Conservation (phyloP, 257 asterid species). For the Solanum pennellii region DNA sequence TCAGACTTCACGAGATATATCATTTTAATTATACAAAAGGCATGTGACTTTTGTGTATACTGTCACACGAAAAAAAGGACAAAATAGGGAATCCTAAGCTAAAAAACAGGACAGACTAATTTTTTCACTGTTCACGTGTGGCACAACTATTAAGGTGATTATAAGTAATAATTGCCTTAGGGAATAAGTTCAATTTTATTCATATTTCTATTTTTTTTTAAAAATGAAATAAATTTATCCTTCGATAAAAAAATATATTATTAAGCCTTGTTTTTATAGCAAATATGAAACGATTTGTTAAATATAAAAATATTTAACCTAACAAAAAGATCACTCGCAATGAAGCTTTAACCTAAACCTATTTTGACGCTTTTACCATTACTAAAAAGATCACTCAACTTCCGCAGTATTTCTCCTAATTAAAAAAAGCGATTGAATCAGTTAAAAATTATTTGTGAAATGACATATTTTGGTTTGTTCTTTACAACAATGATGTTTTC, state of each 20-base stretch:
- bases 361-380: background rate
- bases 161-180: background rate
- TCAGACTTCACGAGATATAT: background rate
- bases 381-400: background rate
- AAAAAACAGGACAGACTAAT: background rate
- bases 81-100: background rate
- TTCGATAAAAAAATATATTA: background rate
- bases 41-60: background rate
- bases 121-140: background rate
- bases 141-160: background rate
- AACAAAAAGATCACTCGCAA: background rate
- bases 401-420: accelerated
- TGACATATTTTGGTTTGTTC: no score
- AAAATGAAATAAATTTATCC: background rate
- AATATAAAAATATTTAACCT: no score
- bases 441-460: background rate
- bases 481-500: no score
- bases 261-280: background rate
- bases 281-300: no score
- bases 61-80: background rate
- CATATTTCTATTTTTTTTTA: no score
- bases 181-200: background rate
- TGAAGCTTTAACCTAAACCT: background rate
- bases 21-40: background rate
- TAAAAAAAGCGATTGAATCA: background rate